Evolutionary conservation across 139 green algal species (phyloP), one percentile per base, ranked within the genome.

Genomic region (Closterium sp.): DNA sequence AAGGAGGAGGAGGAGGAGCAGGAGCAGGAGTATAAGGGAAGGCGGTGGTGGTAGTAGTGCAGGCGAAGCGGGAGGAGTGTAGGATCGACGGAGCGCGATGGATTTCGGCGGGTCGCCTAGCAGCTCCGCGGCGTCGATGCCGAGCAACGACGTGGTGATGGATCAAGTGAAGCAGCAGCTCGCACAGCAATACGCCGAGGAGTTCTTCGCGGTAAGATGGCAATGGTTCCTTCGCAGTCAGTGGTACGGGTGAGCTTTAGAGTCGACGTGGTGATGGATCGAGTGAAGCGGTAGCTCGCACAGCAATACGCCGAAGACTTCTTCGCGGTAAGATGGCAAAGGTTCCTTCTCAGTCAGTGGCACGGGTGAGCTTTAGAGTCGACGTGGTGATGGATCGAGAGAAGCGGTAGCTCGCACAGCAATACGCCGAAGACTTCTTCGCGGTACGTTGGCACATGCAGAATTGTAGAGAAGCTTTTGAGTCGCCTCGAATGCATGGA

Each of bases 341-440:
- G n/a, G n/a, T n/a, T n/a, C n/a, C 30, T 90, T 12, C 30, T 12
- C 30, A 12, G 25, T 81, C 86, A 12, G 16, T 86, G 25, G 36
- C 8, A 28, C 86, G 86, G 31, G 64, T 83, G 12, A 16, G 33
- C 12, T 10, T 35, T 88, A 16, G 33, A 16, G 33, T 10, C 69
- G 90, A 91, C 34, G 90, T 87, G n/a, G 32, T 93, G 66, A 93
- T 93, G 90, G 90, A 93, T n/a, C 90, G 92, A 33, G 87, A 92
- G 76, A 92, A 92, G 87, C 34, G 34, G 87, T 87, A 93, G 87
- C 33, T 93, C n/a, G 90, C 90, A 43, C 90, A 93, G 16, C 87
- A 90, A 6, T 93, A 93, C 36, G 90, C 90, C 8, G 90, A 93
- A 31, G 90, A 93, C 19, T 93, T 93, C 33, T 93, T 93, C 87